Conservation (phyloP, 129 eudicot species). For the Glebionis coronaria region DNA sequence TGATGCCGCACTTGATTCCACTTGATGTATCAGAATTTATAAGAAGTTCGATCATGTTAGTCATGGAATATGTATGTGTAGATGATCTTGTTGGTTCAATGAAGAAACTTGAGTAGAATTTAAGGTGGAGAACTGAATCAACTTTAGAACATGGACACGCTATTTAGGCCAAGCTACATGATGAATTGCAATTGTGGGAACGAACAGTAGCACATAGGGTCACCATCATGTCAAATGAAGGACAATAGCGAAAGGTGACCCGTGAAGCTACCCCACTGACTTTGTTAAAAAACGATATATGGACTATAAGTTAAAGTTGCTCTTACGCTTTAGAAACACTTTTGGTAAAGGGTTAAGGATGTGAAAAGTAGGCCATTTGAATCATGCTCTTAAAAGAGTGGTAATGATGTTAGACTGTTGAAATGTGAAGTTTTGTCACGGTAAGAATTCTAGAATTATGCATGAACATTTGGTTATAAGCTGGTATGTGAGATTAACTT, state of each 20-base stretch:
- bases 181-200: slow-evolving; percentile 8
- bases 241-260: background rate
- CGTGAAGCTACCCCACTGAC: background rate
- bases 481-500: too few species aligned
- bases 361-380: slow-evolving; percentile 12
- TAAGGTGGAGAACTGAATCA: background rate
- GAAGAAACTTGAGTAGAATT: background rate
- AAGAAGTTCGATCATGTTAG: background rate
- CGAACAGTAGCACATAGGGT: background rate
- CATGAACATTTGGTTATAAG: background rate
- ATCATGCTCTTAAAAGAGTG: background rate
- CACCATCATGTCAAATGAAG: slow-evolving; percentile 2
- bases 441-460: background rate
- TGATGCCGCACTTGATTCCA: too few species aligned
- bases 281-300: background rate
- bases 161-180: background rate
- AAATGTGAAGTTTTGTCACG: slow-evolving; percentile 3
- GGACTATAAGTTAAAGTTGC: background rate
- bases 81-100: background rate
- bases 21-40: too few species aligned
- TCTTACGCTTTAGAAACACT: background rate
- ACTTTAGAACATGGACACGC: slow-evolving; percentile 5
- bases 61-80: background rate
- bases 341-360: background rate
- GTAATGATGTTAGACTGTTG: background rate